Evolutionary conservation across 2,329 filamentous ascomycete species (phyloP), one percentile per base, ranked within the genome.

Genomic region (Orbilia ellipsospora): DNA sequence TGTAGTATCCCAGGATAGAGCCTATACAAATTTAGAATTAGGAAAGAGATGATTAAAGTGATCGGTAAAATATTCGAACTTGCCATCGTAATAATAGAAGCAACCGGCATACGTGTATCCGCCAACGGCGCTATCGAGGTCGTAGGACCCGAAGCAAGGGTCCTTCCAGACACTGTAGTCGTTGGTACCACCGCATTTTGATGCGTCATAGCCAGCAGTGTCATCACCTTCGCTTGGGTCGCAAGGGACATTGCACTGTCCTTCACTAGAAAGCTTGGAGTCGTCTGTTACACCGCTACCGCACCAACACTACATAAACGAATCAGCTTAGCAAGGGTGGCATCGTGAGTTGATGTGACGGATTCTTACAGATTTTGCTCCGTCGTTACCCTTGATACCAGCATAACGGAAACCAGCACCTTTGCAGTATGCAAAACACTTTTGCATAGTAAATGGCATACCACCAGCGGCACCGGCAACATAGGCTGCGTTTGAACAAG

Each of bases 341-440:
- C 10, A 28, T 20, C 18, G 20, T 4, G 13, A 20, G 8, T 16
- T n/a, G 10, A 28, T 2, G 16, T 42, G 28, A 7, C n/a, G 23
- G 4, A 18, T 48, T 50, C 57, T 28, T 31, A 61, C 57, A 12
- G 42, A 16, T 36, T 70, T 70, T 12, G 15, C 36, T 2, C 36
- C 57, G 13, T 28, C 40, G 16, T 55, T 12, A 8, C 66, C 66
- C 16, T 63, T 62, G 51, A 70, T 45, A 51, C 66, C 66, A 26
- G 50, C 66, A 20, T 62, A 62, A 42, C 66, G 66, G 50, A 62
- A 70, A 1, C 57, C 66, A 20, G 57, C 56, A 18, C 36, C 66
- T 18, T 62, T 70, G 40, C 66, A 70, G 6, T 23, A 48, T 4
- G 57, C 36, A 16, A 62, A 50, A n/a, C 66, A 70, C 16, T 50